phyloP scores from a whole-genome alignment of 2,329 filamentous ascomycete species.

The Dactylellina leptospora region DNA sequence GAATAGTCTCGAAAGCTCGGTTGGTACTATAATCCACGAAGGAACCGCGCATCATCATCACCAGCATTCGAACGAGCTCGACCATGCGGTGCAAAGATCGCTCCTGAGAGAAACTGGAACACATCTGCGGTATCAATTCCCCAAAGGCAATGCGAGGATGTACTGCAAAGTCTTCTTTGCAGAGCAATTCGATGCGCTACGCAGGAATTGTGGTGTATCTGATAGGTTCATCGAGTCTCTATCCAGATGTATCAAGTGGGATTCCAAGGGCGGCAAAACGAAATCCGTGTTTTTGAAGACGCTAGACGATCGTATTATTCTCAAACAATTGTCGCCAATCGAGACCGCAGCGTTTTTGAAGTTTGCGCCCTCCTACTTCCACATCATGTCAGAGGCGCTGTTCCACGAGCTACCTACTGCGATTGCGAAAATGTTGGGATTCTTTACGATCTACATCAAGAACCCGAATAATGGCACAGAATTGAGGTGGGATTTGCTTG shows the following conservation, averaged over 20 bases:
- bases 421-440: constrained; percentile 98
- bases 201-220: constrained; percentile 88
- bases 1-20: constrained; percentile 58
- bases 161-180: constrained; percentile 99
- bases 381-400: constrained; percentile 93
- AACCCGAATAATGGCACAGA: constrained; percentile 90
- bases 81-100: constrained; percentile 83
- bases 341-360: constrained; percentile 93
- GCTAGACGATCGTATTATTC: constrained; percentile 88
- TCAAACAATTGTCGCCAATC: constrained; percentile 88
- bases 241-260: constrained; percentile 95
- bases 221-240: constrained; percentile 95
- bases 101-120: constrained; percentile 85
- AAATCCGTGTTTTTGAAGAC: constrained; percentile 98
- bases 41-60: constrained; percentile 50
- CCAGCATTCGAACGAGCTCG: constrained; percentile 59
- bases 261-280: constrained; percentile 96
- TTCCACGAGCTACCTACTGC: constrained; percentile 96
- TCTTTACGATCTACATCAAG: constrained; percentile 97
- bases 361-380: constrained; percentile 96
- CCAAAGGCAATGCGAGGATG: constrained; percentile 91
- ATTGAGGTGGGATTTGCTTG: constrained; percentile 89
- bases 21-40: constrained; percentile 57
- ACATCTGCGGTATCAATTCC: constrained; percentile 95
- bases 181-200: constrained; percentile 94